Conservation (phyloP, 2,329 filamentous ascomycete genomes). For the Aspergillus luchuensis region DNA sequence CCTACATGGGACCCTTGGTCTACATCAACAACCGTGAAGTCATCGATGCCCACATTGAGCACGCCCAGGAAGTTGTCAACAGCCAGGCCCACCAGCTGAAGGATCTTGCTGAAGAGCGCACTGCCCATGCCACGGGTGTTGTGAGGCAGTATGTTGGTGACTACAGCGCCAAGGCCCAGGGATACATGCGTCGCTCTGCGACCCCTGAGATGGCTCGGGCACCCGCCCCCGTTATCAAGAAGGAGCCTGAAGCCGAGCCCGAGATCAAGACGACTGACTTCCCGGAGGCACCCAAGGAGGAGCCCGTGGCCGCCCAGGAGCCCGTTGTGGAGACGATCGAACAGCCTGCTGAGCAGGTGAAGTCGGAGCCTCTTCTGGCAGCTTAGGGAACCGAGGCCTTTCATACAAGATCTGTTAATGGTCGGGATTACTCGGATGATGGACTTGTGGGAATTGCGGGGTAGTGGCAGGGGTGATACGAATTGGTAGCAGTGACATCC, state of each 20-base stretch:
- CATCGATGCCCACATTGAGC: conserved; percentile 62
- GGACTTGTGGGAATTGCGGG: not conserved
- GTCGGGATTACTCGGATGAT: not conserved
- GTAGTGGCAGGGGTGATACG: not conserved
- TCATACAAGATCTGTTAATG: not conserved
- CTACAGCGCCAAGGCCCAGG: conserved; percentile 63
- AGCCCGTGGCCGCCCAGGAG: conserved; percentile 29
- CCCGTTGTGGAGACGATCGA: conserved; percentile 26
- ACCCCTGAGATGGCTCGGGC: conserved; percentile 38
- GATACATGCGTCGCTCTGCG: conserved; percentile 49
- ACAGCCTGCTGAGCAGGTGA: conserved; percentile 31
- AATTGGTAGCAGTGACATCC: not conserved
- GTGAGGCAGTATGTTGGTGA: conserved; percentile 62
- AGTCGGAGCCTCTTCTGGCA: conserved; percentile 40
- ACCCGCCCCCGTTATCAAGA: conserved; percentile 26
- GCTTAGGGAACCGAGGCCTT: not conserved
- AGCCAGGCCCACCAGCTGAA: conserved; percentile 62
- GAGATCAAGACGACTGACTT: conserved; percentile 52
- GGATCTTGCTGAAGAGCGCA: conserved; percentile 62
- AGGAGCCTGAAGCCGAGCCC: conserved; percentile 43
- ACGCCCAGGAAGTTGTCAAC: conserved; percentile 56
- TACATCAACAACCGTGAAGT: conserved; percentile 67
- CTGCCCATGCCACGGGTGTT: conserved; percentile 58
- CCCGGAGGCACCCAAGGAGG: conserved; percentile 49
- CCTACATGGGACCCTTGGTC: conserved; percentile 62